Base-by-base conservation (phyloP, 495 filamentous ascomycete species). In the Daldinia caldariorum region DNA sequence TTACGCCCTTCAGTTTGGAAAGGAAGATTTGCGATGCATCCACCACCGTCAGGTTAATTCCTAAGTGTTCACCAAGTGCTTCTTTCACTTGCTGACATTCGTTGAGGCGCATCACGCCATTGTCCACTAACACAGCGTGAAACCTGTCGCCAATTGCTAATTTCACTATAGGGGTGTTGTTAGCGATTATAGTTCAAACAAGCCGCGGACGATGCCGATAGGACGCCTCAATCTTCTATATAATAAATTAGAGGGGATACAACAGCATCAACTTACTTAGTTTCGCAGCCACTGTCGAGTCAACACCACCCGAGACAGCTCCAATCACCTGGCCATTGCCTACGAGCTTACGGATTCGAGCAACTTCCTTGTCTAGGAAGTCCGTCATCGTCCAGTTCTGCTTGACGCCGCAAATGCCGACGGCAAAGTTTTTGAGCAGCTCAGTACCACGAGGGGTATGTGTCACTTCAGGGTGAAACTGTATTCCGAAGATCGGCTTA, bases 1-100 rank as follows among this genome's bases (percentile, higher is more conserved):
- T 72, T 39, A 95, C 87, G 29, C 92, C 94, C 77, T 89, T 89
- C 8, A 99, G 84, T 14, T 88, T 82, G 8, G 76, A 79, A 20
- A 97, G 78, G 83, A 98, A 98, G 14, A 83, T 81, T 69, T 94
- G 82, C 16, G 86, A 83, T 10, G 89, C 94, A 73, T 99, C 91
- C 5, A 95, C 87, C 49, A 99, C 90, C 0, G 92, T 97, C 13
- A 99, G 83, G 77, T 97, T 93, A 74, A 99, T 97, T 13, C 92
- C 92, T 0, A 99, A 84, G 43, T 93, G 87, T 74, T 94, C 75
- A 0, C 83, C 83, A 16, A 99, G 84, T 0, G 87, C 90, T 77
- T 93, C 81, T 72, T 96, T 86, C 39, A 97, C 95, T 69, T 86
- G 81, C 69, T 89, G 81, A 69, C 90, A 93, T 80, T 99, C 95